Evolutionary conservation across 129 eudicot genomes (phyloP), one percentile per base, ranked within the genome.

Genomic region (Flaveria ramosissima): DNA sequence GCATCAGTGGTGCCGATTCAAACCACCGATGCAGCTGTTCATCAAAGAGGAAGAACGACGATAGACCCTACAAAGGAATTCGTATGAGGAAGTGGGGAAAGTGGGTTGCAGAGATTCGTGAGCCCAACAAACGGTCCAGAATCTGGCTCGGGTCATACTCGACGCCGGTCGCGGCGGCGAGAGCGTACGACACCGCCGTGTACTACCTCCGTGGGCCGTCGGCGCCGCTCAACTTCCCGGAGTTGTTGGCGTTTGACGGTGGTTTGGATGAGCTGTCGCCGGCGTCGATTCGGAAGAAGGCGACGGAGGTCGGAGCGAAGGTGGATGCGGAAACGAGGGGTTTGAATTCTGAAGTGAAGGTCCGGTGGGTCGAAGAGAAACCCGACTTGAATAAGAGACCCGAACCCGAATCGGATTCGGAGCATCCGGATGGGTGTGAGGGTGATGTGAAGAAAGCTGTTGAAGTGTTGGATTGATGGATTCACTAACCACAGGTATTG

Each of bases 81-180:
- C 84, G 97, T 81, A 89, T 92, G 96, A 83, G 97, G 26, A 92
- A 92, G 86, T 92, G 97, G 97, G 96, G 97, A 0, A 92, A 92
- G 77, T 92, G 97, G 97, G 97, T 92, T 10, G 97, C 97, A 0
- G 97, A 92, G 79, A 89, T 92, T 19, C 48, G 97, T 15, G 96
- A 92, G 71, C 97, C 97, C 0, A 92, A 92, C 60, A 92, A 92
- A 64, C 80, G 97, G 3, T 89, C 97, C 4, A 83, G 97, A 69
- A 89, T 92, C 17, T 92, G 97, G 97, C 81, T 92, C 36, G 97
- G 97, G 6, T 92, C 97, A 11, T 92, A 92, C 71, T 80, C 92
- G 21, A 89, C 97, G 1, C 86, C 97, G 14, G 78, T 89, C 20
- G 97, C 97, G 26, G 97, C 97, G 1, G 97, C 97, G 6, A 46